phyloP scores from a whole-genome alignment of 2,329 filamentous ascomycete genomes.

The Exophiala viscosa region DNA sequence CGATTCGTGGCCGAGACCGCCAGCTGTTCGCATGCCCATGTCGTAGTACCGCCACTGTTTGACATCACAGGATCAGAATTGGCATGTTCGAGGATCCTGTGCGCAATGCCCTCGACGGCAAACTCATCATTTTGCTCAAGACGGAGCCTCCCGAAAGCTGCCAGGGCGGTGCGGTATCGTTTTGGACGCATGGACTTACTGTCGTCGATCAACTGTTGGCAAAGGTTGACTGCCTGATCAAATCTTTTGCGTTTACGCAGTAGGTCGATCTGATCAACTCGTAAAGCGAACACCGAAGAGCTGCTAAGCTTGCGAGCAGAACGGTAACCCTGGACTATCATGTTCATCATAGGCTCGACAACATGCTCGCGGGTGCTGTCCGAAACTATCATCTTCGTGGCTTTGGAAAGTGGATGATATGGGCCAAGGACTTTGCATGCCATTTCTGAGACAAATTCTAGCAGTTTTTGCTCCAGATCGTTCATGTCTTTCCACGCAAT shows the following conservation, averaged over 20 bases:
- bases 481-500: constrained; percentile 16
- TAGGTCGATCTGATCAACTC: constrained; percentile 21
- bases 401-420: constrained; percentile 12
- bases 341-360: constrained; percentile 18
- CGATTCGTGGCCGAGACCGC: constrained; percentile 11
- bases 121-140: constrained; percentile 16
- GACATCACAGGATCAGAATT: constrained; percentile 3
- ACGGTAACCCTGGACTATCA: constrained; percentile 16
- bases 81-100: constrained; percentile 16
- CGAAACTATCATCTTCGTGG: constrained; percentile 3
- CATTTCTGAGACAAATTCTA: constrained; percentile 17
- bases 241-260: constrained; percentile 16
- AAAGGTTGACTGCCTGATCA: constrained; percentile 7
- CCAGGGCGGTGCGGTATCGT: constrained; percentile 17
- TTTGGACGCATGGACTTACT: constrained; percentile 15
- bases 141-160: constrained; percentile 16
- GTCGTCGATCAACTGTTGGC: constrained; percentile 16
- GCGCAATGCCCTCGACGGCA: constrained; percentile 15
- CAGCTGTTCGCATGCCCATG: constrained; percentile 22
- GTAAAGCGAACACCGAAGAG: constrained; percentile 20
- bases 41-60: constrained; percentile 13
- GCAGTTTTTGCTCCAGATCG: constrained; percentile 13
- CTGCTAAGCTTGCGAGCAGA: constrained; percentile 9
- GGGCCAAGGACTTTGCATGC: constrained; percentile 7
- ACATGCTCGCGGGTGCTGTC: constrained; percentile 5